Percentiles rank a stretch among this genome's conserved stretches.
phyloP scores from a whole-genome alignment of 2,329 filamentous ascomycete genomes.

The Akanthomyces uredinophilus region DNA sequence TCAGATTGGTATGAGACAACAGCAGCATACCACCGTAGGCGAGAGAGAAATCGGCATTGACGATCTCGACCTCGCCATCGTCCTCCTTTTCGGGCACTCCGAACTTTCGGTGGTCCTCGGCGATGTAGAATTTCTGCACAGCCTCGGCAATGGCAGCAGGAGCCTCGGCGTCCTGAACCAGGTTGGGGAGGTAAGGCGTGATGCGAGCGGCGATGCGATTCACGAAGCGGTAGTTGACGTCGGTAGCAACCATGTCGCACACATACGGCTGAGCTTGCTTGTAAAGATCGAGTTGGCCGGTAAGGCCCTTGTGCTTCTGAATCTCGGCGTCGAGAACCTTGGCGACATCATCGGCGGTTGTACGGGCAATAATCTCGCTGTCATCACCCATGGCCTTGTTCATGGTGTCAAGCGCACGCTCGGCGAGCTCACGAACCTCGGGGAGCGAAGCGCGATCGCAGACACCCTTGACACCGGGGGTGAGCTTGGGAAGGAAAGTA shows the following conservation, averaged over 20 bases:
- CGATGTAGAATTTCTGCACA: conserved; percentile 72
- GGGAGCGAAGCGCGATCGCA: conserved; percentile 84
- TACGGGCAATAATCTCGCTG: conserved; percentile 60
- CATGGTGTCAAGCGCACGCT: conserved; percentile 78
- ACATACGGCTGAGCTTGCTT: conserved; percentile 68
- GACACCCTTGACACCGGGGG: conserved; percentile 87
- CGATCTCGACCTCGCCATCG: conserved; percentile 89
- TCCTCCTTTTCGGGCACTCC: conserved; percentile 82
- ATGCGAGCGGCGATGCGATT: conserved; percentile 65
- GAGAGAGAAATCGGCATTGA: conserved; percentile 95
- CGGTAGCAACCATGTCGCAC: conserved; percentile 77
- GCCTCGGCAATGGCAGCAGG: conserved; percentile 61
- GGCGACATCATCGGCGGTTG: conserved; percentile 66
- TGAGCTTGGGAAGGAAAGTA: conserved; percentile 89
- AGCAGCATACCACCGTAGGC: conserved; percentile 97
- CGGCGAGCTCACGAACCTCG: conserved; percentile 87
- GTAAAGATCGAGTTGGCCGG: conserved; percentile 57
- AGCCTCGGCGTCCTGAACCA: conserved; percentile 59
- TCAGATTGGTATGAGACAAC: conserved; percentile 90
- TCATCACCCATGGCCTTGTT: conserved; percentile 84
- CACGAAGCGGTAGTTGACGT: conserved; percentile 77
- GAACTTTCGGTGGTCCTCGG: conserved; percentile 82
- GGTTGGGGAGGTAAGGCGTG: conserved; percentile 66
- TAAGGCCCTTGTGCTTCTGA: conserved; percentile 60
- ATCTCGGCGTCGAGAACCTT: conserved; percentile 71